Conservation (phyloP, 495 filamentous ascomycete species). For the Podospora anserina region DNA sequence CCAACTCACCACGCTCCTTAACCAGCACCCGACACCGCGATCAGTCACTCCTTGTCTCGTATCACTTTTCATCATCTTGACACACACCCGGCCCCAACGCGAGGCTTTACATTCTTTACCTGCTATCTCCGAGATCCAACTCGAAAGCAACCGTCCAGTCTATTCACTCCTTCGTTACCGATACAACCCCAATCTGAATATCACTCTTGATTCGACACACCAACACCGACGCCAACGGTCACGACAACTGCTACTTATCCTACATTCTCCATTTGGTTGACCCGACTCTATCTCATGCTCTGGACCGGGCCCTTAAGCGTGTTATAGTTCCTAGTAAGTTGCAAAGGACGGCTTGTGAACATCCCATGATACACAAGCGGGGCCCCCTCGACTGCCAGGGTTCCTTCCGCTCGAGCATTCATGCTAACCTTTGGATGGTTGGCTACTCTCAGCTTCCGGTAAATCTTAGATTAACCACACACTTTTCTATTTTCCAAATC, state of each 20-base stretch:
- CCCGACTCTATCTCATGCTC: slow-evolving; percentile 17
- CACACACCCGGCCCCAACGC: background rate
- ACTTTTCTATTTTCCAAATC: slow-evolving; percentile 30
- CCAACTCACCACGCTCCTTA: slow-evolving; percentile 48
- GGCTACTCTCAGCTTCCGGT: slow-evolving; percentile 28
- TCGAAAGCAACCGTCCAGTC: background rate
- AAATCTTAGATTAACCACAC: slow-evolving; percentile 38
- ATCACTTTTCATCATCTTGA: slow-evolving; percentile 3
- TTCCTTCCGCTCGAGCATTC: slow-evolving; percentile 27
- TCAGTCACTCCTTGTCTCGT: slow-evolving; percentile 27
- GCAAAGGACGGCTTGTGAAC: slow-evolving; percentile 24
- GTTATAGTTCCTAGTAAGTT: slow-evolving; percentile 43
- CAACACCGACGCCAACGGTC: background rate
- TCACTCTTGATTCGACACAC: background rate
- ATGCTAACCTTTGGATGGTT: slow-evolving; percentile 35
- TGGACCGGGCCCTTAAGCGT: slow-evolving; percentile 29
- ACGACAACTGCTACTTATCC: background rate
- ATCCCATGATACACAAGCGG: slow-evolving; percentile 32
- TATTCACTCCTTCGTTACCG: background rate
- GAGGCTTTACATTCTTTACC: slow-evolving; percentile 15
- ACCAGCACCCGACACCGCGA: slow-evolving; percentile 20
- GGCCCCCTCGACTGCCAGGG: slow-evolving; percentile 23
- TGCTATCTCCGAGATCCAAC: background rate
- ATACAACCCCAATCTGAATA: too few relatives aligned
- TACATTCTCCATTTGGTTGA: slow-evolving; percentile 13